Percentiles rank a stretch among this genome's conserved stretches.
Conservation (phyloP, 805 yeast species). For the Grigorovia humatica region DNA sequence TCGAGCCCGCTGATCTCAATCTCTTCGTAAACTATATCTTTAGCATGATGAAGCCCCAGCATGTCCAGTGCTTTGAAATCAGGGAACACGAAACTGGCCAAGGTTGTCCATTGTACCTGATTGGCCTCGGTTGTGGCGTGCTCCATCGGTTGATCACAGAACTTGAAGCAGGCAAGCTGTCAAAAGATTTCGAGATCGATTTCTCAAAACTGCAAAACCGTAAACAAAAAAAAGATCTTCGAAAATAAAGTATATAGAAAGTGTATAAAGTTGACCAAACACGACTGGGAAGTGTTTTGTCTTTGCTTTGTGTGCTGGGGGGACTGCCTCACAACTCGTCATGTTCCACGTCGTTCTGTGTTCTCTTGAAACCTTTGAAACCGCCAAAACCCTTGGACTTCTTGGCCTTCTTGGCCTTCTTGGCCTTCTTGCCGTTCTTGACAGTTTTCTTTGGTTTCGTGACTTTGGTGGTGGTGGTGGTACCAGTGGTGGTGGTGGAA, state of each 20-base stretch:
- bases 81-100: conserved; percentile 36
- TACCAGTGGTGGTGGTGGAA: background rate
- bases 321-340: conserved; percentile 17
- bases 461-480: background rate
- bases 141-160: background rate
- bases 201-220: background rate
- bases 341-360: conserved; percentile 5
- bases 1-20: conserved; percentile 65
- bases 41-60: conserved; percentile 33
- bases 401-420: background rate
- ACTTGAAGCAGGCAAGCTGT: background rate
- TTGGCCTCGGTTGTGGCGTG: too few relatives aligned
- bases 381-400: background rate
- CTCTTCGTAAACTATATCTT: conserved; percentile 35
- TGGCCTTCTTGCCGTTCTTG: background rate
- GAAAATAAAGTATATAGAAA: background rate
- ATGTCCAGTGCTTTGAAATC: conserved; percentile 46
- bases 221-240: background rate
- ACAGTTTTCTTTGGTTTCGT: background rate
- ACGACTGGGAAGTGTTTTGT: background rate
- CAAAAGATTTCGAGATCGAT: background rate
- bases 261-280: background rate
- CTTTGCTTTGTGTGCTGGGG: background rate
- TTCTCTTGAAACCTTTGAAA: background rate
- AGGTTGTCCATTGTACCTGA: background rate